Base-by-base conservation (phyloP, 441 rosid species). In the Populus hybrid region DNA sequence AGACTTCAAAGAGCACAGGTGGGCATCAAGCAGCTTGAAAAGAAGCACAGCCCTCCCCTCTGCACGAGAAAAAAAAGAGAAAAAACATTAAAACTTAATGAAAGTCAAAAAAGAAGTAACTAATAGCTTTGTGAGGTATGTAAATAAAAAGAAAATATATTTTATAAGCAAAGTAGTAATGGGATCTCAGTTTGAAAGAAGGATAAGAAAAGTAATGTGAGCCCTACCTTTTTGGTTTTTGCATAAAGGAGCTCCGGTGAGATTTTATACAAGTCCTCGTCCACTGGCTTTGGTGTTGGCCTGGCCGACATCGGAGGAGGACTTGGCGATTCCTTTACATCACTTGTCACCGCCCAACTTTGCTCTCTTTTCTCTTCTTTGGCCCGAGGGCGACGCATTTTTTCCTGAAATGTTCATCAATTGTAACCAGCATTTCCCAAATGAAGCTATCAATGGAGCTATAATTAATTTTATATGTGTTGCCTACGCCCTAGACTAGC, bases 231-330 rank as follows among this genome's bases (percentile, higher is more conserved):
- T 83, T 73, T 87, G 68, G 90, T 68, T 76, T 87, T 92, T 38
- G 87, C 78, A 69, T 82, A 79, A 85, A 94, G 93, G 66, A 92
- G 90, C 16, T 86, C 87, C 9, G 97, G 94, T 10, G 99, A 87
- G 77, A 95, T 90, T 79, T 90, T 90, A 88, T 95, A 95, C 83
- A 95, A 81, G 85, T 95, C 99, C 77, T 92, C 98, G 34, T 93
- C 99, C 14, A 93, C 89, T 4, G 99, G 95, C 74, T 93, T 95
- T 0, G 97, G 90, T 0, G 78, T 78, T 72, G 77, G 84, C 82
- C 89, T 83, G 12, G 65, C 18, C 46, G 70, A 76, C 0, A 26
- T 26, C 14, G 84, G 81, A 6, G 79, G 73, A 10, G 89, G 89
- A 68, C 88, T 86, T 32, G 80, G 50, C 21, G 77, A 46, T 61